Evolutionary conservation across 2,329 filamentous ascomycete species (phyloP).

Genomic region (Diplodia corticola): DNA sequence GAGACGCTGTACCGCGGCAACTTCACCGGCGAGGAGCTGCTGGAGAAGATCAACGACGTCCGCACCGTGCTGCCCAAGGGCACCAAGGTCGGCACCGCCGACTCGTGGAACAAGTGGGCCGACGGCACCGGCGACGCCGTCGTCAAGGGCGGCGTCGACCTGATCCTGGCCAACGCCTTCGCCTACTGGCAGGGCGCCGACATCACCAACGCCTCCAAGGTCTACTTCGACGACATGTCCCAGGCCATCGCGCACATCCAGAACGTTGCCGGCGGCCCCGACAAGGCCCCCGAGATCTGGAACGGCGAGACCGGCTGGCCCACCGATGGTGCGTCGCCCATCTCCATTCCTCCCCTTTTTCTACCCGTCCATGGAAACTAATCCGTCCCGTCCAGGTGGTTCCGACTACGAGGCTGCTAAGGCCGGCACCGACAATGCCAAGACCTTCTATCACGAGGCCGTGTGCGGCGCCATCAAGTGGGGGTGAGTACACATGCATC

Average conservation of each 20-base stretch:
- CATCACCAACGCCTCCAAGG: constrained; percentile 58
- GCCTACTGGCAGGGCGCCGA: constrained; percentile 69
- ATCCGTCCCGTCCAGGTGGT: constrained; percentile 47
- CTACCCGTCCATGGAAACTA: constrained; percentile 13
- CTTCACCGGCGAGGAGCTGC: constrained; percentile 61
- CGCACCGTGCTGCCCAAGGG: constrained; percentile 53
- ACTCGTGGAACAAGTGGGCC: constrained; percentile 71
- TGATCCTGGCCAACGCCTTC: constrained; percentile 68
- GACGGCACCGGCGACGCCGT: constrained; percentile 68
- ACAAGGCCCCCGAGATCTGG: constrained; percentile 62
- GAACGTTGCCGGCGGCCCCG: constrained; percentile 53
- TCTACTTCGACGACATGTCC: constrained; percentile 67
- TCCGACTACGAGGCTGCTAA: constrained; percentile 62
- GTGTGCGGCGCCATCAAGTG: constrained; percentile 65
- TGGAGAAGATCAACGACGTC: constrained; percentile 63
- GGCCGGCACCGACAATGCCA: constrained; percentile 60
- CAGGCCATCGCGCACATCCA: constrained; percentile 66
- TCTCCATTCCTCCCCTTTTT: constrained; percentile 2
- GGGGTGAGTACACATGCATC: constrained; percentile 45
- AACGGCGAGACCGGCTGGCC: constrained; percentile 71
- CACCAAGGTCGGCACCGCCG: constrained; percentile 64
- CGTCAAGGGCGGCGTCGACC: constrained; percentile 59
- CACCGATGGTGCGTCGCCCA: constrained; percentile 45
- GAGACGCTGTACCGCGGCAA: constrained; percentile 70
- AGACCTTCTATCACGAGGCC: constrained; percentile 60